Base-by-base conservation (phyloP, 768 basidiomycete genomes). In the Punctularia strigosozonata region DNA sequence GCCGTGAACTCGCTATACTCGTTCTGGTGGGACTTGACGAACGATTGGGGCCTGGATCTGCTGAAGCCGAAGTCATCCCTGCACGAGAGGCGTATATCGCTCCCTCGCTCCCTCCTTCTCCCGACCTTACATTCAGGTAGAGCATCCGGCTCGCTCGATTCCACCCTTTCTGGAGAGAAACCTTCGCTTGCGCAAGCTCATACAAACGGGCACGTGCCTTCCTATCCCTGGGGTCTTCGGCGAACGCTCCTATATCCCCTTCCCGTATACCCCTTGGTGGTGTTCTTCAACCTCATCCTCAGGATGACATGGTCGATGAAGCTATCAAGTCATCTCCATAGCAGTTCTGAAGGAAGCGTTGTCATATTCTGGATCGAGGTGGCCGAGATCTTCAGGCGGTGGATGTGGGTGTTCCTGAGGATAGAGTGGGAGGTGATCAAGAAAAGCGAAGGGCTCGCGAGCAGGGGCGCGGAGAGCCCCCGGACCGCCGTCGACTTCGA, bases 1-100 rank as follows among this genome's bases (percentile, higher is more conserved):
- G 69, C 74, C 25, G 56, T 94, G 50, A 98, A 98, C 59, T 94
- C 92, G 3, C 56, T 85, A 22, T 99, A 89, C 59, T 92, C 91
- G 3, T 98, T 94, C 58, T 99, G 90, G 87, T 99, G 95, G 95
- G 95, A 98, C 59, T 72, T 98, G 31, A 90, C 88, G 35, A 87
- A 94, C 56, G 95, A 99, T 55, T 99, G 94, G 92, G 95, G 95
- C 4, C 67, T 99, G 39, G 73, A 78, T 32, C 61, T 97, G 31
- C 62, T 98, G 42, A 68, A 68, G 38, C 33, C 36, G 58, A 52
- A 42, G 48, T n/a, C n/a, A n/a, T n/a, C n/a, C n/a, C n/a, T n/a
- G n/a, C n/a, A n/a, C n/a, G n/a, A n/a, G n/a, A n/a, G n/a, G n/a
- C 46, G 32, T 41, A 45, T 42, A 31, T 43, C 51, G 12, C 61